These are phyloP conservation scores for Kodamaea plutei DNA, from an alignment of 1,139 yeast genomes.

Conservation along the genomic window DNA sequence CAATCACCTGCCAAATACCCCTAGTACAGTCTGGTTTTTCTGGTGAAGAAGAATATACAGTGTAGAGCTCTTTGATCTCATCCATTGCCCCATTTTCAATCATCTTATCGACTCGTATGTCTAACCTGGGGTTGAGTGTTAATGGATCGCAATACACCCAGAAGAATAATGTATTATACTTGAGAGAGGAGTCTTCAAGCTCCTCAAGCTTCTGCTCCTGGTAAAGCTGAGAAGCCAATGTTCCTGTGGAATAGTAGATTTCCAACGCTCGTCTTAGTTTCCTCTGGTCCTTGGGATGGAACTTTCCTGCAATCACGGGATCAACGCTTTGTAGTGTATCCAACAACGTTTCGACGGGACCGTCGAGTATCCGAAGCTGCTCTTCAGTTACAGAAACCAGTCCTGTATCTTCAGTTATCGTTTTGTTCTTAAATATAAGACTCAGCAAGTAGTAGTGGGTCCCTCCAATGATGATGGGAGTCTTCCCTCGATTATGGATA, in stretches of 20 bases:
- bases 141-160: constrained; percentile 81
- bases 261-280: constrained; percentile 79
- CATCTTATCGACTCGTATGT: constrained; percentile 81
- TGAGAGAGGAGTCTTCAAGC: constrained; percentile 44
- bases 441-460: constrained; percentile 90
- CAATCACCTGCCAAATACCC: constrained; percentile 95
- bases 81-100: constrained; percentile 59
- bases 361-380: constrained; percentile 49
- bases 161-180: constrained; percentile 65
- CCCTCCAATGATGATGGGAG: constrained; percentile 92
- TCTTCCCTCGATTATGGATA: constrained; percentile 63
- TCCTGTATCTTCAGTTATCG: constrained; percentile 31
- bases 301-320: constrained; percentile 71
- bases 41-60: constrained; percentile 27
- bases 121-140: constrained; percentile 59
- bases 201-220: constrained; percentile 51
- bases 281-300: constrained; percentile 87
- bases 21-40: constrained; percentile 52
- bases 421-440: constrained; percentile 65
- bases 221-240: constrained; percentile 68
- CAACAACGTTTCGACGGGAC: constrained; percentile 52
- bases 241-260: constrained; percentile 64
- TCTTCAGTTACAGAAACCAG: constrained; percentile 28
- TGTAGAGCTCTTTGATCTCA: constrained; percentile 62
- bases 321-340: constrained; percentile 50